Conservation (phyloP, 176 grass and related monocot species). For the Phoenix dactylifera region DNA sequence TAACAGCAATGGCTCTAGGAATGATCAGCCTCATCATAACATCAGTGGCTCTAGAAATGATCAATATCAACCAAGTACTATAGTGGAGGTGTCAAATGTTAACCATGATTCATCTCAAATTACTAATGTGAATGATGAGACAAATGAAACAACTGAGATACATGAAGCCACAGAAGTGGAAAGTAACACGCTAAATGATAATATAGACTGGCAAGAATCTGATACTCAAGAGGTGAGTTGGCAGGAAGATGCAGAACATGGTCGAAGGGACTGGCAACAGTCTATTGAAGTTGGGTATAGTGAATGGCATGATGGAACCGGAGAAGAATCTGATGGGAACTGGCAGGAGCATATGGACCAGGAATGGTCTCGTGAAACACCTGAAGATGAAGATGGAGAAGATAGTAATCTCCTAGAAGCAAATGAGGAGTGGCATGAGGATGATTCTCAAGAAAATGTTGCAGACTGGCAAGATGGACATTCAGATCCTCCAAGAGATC, state of each 20-base stretch:
- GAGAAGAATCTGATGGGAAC: constrained; percentile 1
- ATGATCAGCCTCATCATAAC: background rate
- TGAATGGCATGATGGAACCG: background rate
- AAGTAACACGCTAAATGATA: background rate
- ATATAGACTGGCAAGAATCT: constrained; percentile 2
- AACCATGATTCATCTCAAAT: constrained; percentile 1
- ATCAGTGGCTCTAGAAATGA: background rate
- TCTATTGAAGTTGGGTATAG: background rate
- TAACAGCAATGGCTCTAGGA: constrained; percentile 4
- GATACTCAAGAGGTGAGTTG: constrained; percentile 19
- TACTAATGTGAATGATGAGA: background rate
- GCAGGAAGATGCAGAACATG: constrained; percentile 21
- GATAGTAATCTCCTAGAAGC: constrained; percentile 14
- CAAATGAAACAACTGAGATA: constrained; percentile 8
- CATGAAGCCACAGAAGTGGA: constrained; percentile 1
- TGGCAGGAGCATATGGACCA: constrained; percentile 1
- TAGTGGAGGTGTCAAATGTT: constrained; percentile 5
- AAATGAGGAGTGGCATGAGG: constrained; percentile 52
- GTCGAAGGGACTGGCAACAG: constrained; percentile 11
- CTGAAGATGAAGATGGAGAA: constrained; percentile 33
- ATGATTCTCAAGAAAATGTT: constrained; percentile 37
- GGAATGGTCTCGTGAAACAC: constrained; percentile 21
- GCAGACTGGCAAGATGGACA: constrained; percentile 38
- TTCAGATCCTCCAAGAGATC: constrained; percentile 9
- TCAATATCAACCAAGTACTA: background rate